Conservation (phyloP, 2,329 filamentous ascomycete genomes). For the Harringtonia aguacate region DNA sequence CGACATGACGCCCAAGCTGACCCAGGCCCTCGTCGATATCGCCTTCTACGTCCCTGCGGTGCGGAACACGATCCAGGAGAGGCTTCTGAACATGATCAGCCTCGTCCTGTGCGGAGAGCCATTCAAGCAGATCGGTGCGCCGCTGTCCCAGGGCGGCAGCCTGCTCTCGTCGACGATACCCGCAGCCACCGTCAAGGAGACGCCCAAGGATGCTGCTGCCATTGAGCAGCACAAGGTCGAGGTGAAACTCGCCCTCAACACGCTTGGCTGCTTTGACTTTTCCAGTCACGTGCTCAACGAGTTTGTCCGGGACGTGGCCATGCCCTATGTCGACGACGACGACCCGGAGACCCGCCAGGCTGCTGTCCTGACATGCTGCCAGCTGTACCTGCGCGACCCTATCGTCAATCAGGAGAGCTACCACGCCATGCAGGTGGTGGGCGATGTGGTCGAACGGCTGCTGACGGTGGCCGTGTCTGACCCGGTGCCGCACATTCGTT, state of each 20-base stretch:
- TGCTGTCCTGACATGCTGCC: constrained; percentile 91
- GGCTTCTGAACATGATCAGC: constrained; percentile 88
- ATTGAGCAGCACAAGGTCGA: constrained; percentile 74
- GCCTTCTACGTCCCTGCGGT: constrained; percentile 97
- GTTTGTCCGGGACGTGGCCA: constrained; percentile 95
- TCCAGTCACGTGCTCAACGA: constrained; percentile 88
- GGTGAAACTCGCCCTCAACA: constrained; percentile 87
- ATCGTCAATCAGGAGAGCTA: constrained; percentile 97
- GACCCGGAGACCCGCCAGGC: constrained; percentile 89
- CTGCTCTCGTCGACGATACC: constrained; percentile 1
- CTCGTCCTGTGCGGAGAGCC: constrained; percentile 85
- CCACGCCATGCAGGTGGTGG: constrained; percentile 92
- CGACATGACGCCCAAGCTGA: constrained; percentile 85
- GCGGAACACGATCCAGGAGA: constrained; percentile 85
- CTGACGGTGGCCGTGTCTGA: constrained; percentile 92
- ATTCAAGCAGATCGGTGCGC: constrained; percentile 86
- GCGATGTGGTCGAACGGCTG: constrained; percentile 94
- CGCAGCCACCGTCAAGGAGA: constrained; percentile 58
- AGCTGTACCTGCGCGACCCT: constrained; percentile 91
- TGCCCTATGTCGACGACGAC: constrained; percentile 95
- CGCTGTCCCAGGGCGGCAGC: constrained; percentile 27
- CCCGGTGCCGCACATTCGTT: constrained; percentile 75
- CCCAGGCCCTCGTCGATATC: constrained; percentile 94
- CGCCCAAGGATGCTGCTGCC: constrained; percentile 67
- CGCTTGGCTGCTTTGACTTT: constrained; percentile 96